Base-by-base conservation (phyloP, 2,329 filamentous ascomycete genomes). In the Cryphonectria naterciae region DNA sequence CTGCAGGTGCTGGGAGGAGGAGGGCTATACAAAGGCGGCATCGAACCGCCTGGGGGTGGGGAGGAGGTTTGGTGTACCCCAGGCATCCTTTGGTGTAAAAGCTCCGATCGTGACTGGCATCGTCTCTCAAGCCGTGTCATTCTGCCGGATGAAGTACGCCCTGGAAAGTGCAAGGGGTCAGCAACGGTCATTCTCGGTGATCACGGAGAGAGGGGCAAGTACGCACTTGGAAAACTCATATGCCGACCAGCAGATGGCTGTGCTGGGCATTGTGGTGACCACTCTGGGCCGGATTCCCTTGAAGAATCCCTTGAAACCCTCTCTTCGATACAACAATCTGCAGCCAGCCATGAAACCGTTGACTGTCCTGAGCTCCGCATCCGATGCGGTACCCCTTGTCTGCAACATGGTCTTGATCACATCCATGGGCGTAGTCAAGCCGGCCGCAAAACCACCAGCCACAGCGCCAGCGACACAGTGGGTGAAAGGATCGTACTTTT, bases 361-460 rank as follows among this genome's bases (percentile, higher is more conserved):
- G n/a, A 94, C 93, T n/a, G 90, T 91, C 73, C 94, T 88, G 72
- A 97, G 87, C 79, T 98, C 94, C 22, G 88, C 83, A 78, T 98
- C 96, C 32, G 87, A 85, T 0, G 94, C 93, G 63, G 78, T 92
- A 67, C 96, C 96, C 77, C 95, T 89, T 11, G 96, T 99, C 82
- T 99, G 96, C 76, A 99, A 83, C 81, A 99, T 90, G 1, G 96
- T 99, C 86, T 99, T 99, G 81, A 99, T 96, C 52, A 99, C 96
- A 78, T 99, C 96, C 85, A 99, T 91, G 4, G 96, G 96, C 0
- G 96, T 99, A 3, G 96, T 99, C 65, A 98, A 85, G 62, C 93
- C 96, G 28, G 96, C 95, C 2, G 96, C 96, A 77, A 98, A 91
- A 7, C 96, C 96, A 80, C 96, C 96, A 28, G 95, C 96, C 72